These are phyloP conservation scores for Verticillium albo-atrum DNA, from an alignment of 2,329 filamentous ascomycete species.

Conservation along the genomic window DNA sequence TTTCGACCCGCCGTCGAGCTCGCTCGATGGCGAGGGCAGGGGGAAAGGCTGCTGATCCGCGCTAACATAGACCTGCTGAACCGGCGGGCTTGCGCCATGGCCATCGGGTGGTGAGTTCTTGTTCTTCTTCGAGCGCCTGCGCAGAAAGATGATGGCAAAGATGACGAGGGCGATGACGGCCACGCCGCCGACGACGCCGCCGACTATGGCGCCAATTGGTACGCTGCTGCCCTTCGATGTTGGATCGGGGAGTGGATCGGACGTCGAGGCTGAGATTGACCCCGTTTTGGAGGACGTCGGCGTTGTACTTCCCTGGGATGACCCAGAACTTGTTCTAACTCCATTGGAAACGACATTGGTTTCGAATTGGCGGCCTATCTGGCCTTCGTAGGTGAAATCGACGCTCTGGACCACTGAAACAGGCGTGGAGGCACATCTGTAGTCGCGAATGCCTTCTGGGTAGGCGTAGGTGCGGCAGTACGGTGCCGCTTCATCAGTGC, in stretches of 20 bases:
- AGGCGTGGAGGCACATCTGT: conserved; percentile 4
- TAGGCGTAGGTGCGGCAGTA: conserved; percentile 9
- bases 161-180: conserved; percentile 33
- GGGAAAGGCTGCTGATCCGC: no score
- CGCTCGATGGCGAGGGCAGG: no score
- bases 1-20: no score
- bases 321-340: no score
- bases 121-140: conserved; percentile 24
- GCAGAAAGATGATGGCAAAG: conserved; percentile 31
- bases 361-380: conserved; percentile 1
- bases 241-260: background rate
- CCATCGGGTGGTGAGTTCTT: background rate
- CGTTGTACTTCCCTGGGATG: no score
- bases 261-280: background rate
- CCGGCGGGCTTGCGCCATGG: background rate
- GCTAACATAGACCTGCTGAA: background rate
- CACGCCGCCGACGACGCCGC: conserved; percentile 39
- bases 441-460: conserved; percentile 5
- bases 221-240: conserved; percentile 10
- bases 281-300: background rate
- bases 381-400: conserved; percentile 1
- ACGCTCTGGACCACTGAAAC: conserved; percentile 1
- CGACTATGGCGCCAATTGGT: conserved; percentile 37
- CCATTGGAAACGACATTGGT: no score
- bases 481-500: conserved; percentile 3